phyloP scores from a whole-genome alignment of 2,329 filamentous ascomycete species.

The Aspergillus sclerotialis region DNA sequence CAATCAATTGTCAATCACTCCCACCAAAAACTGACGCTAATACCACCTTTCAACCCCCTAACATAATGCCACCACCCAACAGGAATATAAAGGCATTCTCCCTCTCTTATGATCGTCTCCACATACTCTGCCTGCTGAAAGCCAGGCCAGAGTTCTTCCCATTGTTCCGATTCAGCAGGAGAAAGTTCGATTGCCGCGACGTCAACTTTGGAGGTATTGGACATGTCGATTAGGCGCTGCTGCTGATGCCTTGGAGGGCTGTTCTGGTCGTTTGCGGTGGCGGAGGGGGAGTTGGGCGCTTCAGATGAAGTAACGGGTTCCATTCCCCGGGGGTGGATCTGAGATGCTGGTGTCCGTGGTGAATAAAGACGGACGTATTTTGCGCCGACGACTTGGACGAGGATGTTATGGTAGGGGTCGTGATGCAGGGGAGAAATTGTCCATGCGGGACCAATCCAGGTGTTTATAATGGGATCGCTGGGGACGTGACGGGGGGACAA shows the following conservation, averaged over 20 bases:
- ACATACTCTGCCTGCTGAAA: constrained; percentile 59
- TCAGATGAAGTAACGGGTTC: constrained; percentile 23
- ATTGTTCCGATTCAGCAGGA: constrained; percentile 34
- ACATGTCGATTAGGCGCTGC: constrained; percentile 64
- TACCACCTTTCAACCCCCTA: constrained; percentile 73
- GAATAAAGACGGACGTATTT: constrained; percentile 91
- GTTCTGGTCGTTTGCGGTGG: constrained; percentile 1
- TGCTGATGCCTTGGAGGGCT: too few relatives aligned
- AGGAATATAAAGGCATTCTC: constrained; percentile 83
- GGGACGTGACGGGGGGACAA: constrained; percentile 8
- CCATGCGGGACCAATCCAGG: constrained; percentile 82
- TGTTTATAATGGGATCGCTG: constrained; percentile 65
- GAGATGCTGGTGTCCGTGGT: constrained; percentile 50
- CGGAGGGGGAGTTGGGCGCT: neutral
- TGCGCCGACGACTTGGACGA: constrained; percentile 78
- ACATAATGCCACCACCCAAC: constrained; percentile 99
- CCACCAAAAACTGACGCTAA: constrained; percentile 98
- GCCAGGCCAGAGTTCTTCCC: constrained; percentile 42
- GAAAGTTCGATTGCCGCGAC: constrained; percentile 60
- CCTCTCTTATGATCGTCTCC: constrained; percentile 70
- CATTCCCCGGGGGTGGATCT: constrained; percentile 34
- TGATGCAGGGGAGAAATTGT: constrained; percentile 93
- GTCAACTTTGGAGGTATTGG: constrained; percentile 78
- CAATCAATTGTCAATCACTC: too few relatives aligned
- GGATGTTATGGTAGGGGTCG: constrained; percentile 87